Evolutionary conservation across 1,284 basidiomycete species (phyloP).

Genomic region (Ganoderma multipileum): DNA sequence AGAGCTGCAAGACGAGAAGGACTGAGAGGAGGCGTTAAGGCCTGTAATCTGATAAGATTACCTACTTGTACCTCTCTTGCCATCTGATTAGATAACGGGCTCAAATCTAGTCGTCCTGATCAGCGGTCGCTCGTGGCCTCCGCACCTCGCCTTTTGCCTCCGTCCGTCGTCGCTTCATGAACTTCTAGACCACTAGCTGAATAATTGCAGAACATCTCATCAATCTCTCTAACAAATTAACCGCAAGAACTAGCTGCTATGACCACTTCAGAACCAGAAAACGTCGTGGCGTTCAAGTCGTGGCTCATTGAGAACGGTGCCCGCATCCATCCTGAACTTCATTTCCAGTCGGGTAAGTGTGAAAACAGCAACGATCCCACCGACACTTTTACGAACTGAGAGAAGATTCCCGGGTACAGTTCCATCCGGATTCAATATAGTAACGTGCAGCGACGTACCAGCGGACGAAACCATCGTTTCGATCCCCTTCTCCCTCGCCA

Average conservation of each 20-base stretch:
- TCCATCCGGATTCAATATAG: slow-evolving; percentile 62
- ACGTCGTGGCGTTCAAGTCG: slow-evolving; percentile 42
- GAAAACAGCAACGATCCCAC: slow-evolving; percentile 12
- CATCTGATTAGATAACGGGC: slow-evolving; percentile 6
- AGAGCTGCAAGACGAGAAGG: slow-evolving; percentile 1
- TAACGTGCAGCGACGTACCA: slow-evolving; percentile 56
- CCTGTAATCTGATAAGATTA: slow-evolving; percentile 41
- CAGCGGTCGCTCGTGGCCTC: neutral
- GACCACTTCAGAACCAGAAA: slow-evolving; percentile 10
- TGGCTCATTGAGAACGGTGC: slow-evolving; percentile 62
- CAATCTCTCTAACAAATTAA: neutral
- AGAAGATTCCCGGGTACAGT: slow-evolving; percentile 41
- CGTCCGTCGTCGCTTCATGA: neutral
- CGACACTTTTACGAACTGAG: slow-evolving; percentile 26
- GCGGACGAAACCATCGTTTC: slow-evolving; percentile 67
- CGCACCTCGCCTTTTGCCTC: neutral
- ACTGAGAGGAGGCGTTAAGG: slow-evolving; percentile 4
- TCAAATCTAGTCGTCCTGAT: neutral
- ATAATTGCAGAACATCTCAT: neutral
- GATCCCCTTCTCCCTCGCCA: slow-evolving; percentile 77
- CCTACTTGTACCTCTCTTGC: neutral
- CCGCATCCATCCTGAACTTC: slow-evolving; percentile 52
- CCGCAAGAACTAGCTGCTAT: neutral
- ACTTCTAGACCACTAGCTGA: neutral
- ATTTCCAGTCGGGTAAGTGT: slow-evolving; percentile 51